Base-by-base conservation (phyloP, 176 grass and related monocot genomes). In the Tillandsia fasciculata region DNA sequence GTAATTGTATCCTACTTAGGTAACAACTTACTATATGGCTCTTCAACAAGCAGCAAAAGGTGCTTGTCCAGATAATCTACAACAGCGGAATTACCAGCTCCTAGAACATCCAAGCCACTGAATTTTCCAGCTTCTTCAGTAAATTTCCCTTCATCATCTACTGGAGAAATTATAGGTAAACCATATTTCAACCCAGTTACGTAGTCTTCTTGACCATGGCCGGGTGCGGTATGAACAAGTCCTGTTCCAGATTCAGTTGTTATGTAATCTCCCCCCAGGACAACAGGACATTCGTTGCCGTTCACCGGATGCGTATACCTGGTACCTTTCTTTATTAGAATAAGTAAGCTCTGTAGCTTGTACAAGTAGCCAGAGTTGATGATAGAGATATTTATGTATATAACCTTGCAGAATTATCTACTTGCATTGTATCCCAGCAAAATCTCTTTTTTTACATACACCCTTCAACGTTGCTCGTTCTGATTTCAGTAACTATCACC, bases 191-290 rank as follows among this genome's bases (percentile, higher is more conserved):
- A 49, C 64, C 93, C 86, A 66, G 93, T 92, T 59, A 85, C 18
- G 70, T 97, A 97, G 68, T 97, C 93, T 84, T 97, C 93, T 80
- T 97, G 93, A 26, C 93, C 93, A 83, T 97, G 93, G 64, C 93
- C 93, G 50, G 93, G 93, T 66, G 93, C 93, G 83, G 93, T 97
- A 83, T 97, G 93, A 80, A 97, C 89, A 82, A 97, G 89, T 26
- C 93, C 93, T 58, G 93, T 97, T 72, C 93, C 93, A 23, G 93
- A 92, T 70, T 97, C 88, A 73, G 84, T 97, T 82, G 89, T 92
- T 81, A 97, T 92, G 51, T 97, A 92, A 77, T 97, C 93, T 77
- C 93, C 93, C 68, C 93, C 93, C 72, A 92, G 77, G 50, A 97
- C 76, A 70, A 97, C 89, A 48, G 84, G 87, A 71, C 84, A 97